Percentiles rank a stretch among this genome's conserved stretches.
These are phyloP conservation scores for Babesia ovata DNA, from an alignment of 169 alveolate species.

Conservation along the genomic window DNA sequence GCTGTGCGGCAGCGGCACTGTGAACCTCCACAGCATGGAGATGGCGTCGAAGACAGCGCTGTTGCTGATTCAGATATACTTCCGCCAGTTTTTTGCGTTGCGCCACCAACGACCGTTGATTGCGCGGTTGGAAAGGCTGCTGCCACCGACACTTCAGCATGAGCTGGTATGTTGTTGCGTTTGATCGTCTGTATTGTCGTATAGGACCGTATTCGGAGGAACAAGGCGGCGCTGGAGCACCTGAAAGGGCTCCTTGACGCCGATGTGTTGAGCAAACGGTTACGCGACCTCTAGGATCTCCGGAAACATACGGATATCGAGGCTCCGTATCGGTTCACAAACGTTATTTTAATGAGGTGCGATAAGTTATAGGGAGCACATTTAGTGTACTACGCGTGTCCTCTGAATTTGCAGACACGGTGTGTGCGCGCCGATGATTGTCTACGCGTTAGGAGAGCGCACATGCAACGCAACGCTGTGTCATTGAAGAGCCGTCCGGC, in stretches of 20 bases:
- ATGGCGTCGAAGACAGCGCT: slow-evolving; percentile 30
- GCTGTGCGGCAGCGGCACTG: background rate
- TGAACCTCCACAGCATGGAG: slow-evolving; percentile 39
- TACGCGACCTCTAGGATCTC: slow-evolving; percentile 11
- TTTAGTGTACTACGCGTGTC: too few relatives aligned
- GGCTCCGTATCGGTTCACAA: too few relatives aligned
- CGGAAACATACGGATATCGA: background rate
- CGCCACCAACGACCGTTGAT: slow-evolving; percentile 44
- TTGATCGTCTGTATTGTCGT: background rate
- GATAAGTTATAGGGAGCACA: too few relatives aligned
- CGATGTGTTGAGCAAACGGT: slow-evolving; percentile 23
- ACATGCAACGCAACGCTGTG: too few relatives aligned
- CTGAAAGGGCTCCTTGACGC: slow-evolving; percentile 29
- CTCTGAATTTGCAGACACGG: too few relatives aligned
- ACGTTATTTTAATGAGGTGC: too few relatives aligned
- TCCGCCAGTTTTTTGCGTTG: slow-evolving; percentile 44
- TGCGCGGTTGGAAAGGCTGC: slow-evolving; percentile 23
- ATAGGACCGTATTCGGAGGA: slow-evolving; percentile 36
- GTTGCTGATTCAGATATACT: slow-evolving; percentile 40
- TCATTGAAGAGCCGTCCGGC: too few relatives aligned
- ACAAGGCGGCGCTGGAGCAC: slow-evolving; percentile 49
- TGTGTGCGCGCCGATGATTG: too few relatives aligned
- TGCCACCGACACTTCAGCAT: slow-evolving; percentile 32
- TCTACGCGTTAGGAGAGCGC: too few relatives aligned
- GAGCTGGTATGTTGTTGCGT: slow-evolving; percentile 22